Conservation (phyloP, 176 grass and related monocot genomes). For the Pontederia crassipes region DNA sequence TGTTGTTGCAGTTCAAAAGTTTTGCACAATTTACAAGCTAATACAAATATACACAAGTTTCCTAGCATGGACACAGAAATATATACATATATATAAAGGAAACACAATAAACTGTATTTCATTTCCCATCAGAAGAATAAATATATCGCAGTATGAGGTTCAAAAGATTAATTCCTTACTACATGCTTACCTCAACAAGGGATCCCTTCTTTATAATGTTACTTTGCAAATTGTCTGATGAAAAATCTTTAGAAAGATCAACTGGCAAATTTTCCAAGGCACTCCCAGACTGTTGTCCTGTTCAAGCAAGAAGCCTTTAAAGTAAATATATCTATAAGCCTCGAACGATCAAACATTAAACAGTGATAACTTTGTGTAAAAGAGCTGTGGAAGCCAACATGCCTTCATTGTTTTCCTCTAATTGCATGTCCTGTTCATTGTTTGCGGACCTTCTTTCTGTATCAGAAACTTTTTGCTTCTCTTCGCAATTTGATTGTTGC, state of each 20-base stretch:
- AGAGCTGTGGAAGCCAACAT: neutral
- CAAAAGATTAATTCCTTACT: neutral
- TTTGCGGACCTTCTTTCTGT: conserved; percentile 20
- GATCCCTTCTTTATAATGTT: conserved; percentile 73
- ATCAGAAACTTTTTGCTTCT: conserved; percentile 2
- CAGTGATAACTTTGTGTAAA: neutral
- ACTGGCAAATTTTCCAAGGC: conserved; percentile 22
- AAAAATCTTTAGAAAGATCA: conserved; percentile 14
- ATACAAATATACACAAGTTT: no score
- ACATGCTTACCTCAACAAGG: conserved; percentile 54
- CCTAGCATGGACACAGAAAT: no score
- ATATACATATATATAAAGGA: no score
- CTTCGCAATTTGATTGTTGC: conserved; percentile 31
- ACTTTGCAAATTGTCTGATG: conserved; percentile 27
- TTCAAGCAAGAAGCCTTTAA: neutral
- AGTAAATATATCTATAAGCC: neutral
- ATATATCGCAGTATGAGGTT: neutral
- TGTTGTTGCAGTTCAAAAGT: no score
- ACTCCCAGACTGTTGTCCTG: conserved; percentile 21
- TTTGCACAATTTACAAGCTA: no score
- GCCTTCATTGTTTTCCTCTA: conserved; percentile 5
- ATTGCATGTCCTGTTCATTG: conserved; percentile 11
- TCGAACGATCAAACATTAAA: neutral
- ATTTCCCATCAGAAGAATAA: neutral
- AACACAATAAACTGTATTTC: neutral